Evolutionary conservation across 257 asterid species (phyloP).

Genomic region (Lavandula angustifolia): DNA sequence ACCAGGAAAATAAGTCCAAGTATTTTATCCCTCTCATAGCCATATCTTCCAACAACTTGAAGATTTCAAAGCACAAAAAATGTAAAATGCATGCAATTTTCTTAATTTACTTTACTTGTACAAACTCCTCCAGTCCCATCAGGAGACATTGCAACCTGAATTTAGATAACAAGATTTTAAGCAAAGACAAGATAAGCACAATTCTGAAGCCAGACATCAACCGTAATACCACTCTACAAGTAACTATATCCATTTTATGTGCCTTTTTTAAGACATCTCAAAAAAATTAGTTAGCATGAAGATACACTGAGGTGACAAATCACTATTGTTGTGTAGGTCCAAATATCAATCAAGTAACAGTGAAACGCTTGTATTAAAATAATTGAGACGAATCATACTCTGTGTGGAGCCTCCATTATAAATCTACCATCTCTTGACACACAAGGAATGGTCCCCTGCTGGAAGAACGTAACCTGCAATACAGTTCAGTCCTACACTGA

Average conservation of each 20-base stretch:
- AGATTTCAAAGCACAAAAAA: slow-evolving; percentile 50
- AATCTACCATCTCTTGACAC: slow-evolving; percentile 89
- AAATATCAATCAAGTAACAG: background rate
- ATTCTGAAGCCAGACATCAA: slow-evolving; percentile 16
- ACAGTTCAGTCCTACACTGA: slow-evolving; percentile 30
- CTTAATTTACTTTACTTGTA: slow-evolving; percentile 57
- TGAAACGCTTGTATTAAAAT: slow-evolving; percentile 2
- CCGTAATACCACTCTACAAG: slow-evolving; percentile 17
- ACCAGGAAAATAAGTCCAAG: slow-evolving; percentile 42
- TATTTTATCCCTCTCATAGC: slow-evolving; percentile 79
- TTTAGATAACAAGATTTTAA: slow-evolving; percentile 29
- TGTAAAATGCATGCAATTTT: slow-evolving; percentile 16
- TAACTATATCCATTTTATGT: background rate
- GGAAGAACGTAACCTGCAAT: slow-evolving; percentile 88
- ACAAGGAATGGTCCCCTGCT: slow-evolving; percentile 95
- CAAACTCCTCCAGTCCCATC: slow-evolving; percentile 98
- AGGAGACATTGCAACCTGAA: slow-evolving; percentile 94
- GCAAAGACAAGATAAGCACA: slow-evolving; percentile 12
- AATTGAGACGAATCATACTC: slow-evolving; percentile 52
- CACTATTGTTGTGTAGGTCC: slow-evolving; percentile 11
- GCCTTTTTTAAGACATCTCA: slow-evolving; percentile 16
- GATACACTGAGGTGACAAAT: slow-evolving; percentile 19
- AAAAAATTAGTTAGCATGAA: slow-evolving; percentile 10
- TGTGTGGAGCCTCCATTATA: slow-evolving; percentile 88
- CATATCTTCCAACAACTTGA: slow-evolving; percentile 91